Percentiles rank a stretch among this genome's conserved stretches.
phyloP scores from a whole-genome alignment of 805 yeast genomes.

The Cyberlindnera americana region DNA sequence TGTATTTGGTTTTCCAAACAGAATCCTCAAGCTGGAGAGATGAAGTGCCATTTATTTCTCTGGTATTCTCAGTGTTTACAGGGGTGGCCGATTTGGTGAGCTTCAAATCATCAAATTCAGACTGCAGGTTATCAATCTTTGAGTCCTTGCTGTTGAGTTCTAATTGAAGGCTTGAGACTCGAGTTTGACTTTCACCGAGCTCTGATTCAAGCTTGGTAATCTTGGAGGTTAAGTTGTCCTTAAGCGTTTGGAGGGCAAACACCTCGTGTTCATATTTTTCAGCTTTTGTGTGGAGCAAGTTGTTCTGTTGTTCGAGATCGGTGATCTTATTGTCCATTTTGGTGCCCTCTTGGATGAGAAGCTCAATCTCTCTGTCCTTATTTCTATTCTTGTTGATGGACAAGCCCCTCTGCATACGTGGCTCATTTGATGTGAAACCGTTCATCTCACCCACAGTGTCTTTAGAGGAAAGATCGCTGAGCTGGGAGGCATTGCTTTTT shows the following conservation, averaged over 20 bases:
- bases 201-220: slow-evolving; percentile 15
- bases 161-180: slow-evolving; percentile 1
- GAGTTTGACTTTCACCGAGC: slow-evolving; percentile 6
- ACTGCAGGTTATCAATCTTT: slow-evolving; percentile 1
- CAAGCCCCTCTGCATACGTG: slow-evolving; percentile 23
- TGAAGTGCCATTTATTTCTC: not conserved
- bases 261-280: slow-evolving; percentile 26
- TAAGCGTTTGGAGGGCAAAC: slow-evolving; percentile 20
- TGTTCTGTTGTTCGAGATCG: slow-evolving; percentile 32
- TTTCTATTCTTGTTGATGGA: slow-evolving; percentile 27
- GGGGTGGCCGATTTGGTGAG: not conserved
- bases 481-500: slow-evolving; percentile 7
- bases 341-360: slow-evolving; percentile 44
- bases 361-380: slow-evolving; percentile 42
- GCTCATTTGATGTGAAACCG: slow-evolving; percentile 5
- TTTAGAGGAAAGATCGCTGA: slow-evolving; percentile 6
- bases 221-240: slow-evolving; percentile 19
- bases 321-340: slow-evolving; percentile 46
- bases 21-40: slow-evolving; percentile 23
- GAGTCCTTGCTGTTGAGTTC: not conserved
- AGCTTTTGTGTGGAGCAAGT: slow-evolving; percentile 25
- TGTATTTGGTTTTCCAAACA: slow-evolving; percentile 31
- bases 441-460: slow-evolving; percentile 16
- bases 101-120: not conserved
- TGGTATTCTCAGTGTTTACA: no score